Evolutionary conservation across 257 asterid genomes (phyloP).

Genomic region (Linaria vulgaris): DNA sequence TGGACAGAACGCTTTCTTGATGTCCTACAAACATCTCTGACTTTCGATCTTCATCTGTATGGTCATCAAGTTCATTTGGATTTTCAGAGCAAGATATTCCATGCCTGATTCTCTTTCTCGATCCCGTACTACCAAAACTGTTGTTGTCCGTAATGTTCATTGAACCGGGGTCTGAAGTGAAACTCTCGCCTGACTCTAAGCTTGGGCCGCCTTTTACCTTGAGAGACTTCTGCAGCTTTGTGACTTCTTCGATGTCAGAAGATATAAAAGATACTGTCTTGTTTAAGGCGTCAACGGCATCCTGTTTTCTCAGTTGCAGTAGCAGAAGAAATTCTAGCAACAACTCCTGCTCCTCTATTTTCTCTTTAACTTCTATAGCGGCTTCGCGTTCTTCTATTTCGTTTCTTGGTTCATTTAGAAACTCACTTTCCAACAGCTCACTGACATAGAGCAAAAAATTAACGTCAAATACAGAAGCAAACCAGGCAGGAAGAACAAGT

Average conservation of each 20-base stretch:
- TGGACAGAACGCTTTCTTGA: slow-evolving; percentile 47
- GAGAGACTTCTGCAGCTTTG: slow-evolving; percentile 55
- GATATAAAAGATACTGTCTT: slow-evolving; percentile 66
- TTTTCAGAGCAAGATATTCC: slow-evolving; percentile 27
- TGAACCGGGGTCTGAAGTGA: slow-evolving; percentile 32
- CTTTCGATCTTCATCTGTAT: slow-evolving; percentile 33
- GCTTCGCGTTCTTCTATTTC: slow-evolving; percentile 83
- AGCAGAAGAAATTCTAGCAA: slow-evolving; percentile 77
- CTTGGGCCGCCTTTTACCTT: slow-evolving; percentile 44
- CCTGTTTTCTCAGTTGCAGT: slow-evolving; percentile 75
- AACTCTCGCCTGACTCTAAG: slow-evolving; percentile 41
- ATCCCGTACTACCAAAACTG: slow-evolving; percentile 57
- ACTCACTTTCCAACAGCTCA: slow-evolving; percentile 86
- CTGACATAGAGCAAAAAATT: slow-evolving; percentile 36
- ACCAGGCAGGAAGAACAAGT: too few relatives aligned
- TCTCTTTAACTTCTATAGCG: slow-evolving; percentile 73
- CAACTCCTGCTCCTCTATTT: slow-evolving; percentile 85
- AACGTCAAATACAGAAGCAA: not conserved
- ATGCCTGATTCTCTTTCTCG: slow-evolving; percentile 73
- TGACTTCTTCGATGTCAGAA: slow-evolving; percentile 78
- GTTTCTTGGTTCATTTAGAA: slow-evolving; percentile 74
- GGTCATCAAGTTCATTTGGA: slow-evolving; percentile 38
- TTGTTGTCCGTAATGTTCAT: slow-evolving; percentile 41
- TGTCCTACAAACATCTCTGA: slow-evolving; percentile 19
- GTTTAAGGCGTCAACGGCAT: slow-evolving; percentile 53